Conservation (phyloP, 1,139 yeast genomes). For the Trichomonascaceae sp. region DNA sequence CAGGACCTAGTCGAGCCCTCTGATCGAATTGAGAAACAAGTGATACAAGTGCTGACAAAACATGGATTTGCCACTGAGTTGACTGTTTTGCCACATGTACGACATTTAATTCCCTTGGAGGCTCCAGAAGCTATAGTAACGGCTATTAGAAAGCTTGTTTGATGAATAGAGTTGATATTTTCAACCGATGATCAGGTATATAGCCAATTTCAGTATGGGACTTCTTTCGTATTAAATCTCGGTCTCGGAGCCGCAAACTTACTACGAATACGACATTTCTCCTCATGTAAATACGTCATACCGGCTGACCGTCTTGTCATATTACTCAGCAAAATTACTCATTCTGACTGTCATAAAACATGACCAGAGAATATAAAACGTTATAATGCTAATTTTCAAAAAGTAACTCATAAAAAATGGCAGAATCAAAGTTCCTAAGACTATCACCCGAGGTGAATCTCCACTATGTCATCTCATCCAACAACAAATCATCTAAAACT, state of each 20-base stretch:
- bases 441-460: background rate
- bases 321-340: background rate
- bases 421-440: background rate
- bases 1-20: background rate
- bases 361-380: background rate
- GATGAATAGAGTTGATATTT: background rate
- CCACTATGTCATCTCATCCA: background rate
- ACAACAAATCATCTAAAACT: background rate
- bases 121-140: background rate
- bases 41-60: background rate
- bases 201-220: background rate
- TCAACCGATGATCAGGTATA: background rate
- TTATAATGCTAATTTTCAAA: background rate
- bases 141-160: background rate
- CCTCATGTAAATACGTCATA: no score
- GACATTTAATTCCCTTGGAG: background rate
- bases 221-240: background rate
- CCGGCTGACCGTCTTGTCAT: no score
- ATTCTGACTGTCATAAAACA: background rate
- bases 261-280: background rate
- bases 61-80: background rate
- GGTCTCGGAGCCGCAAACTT: background rate
- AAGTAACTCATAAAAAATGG: background rate
- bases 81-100: background rate
- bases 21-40: background rate